Base-by-base conservation (phyloP, 2,329 filamentous ascomycete genomes). In the Fusarium sp. region DNA sequence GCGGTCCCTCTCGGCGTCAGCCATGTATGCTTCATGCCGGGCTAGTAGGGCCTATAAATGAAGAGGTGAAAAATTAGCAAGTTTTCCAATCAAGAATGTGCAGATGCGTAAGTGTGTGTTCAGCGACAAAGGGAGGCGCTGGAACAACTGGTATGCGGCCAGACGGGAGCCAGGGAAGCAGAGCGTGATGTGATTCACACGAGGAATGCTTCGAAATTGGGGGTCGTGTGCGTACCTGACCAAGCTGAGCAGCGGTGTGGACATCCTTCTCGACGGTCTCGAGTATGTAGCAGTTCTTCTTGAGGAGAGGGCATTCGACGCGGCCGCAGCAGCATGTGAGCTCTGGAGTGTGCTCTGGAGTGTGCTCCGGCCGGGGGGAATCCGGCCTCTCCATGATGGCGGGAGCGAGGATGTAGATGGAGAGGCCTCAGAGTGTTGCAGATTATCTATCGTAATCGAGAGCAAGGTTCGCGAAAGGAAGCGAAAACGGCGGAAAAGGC, bases 21-120 rank as follows among this genome's bases (percentile, higher is more conserved):
- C 92, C 88, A 98, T 96, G 84, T 97, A 98, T 69, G 94, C 91
- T 86, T 98, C 95, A 89, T 99, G 95, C 79, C 96, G 93, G 74
- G 93, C 91, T 47, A 99, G 90, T 66, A 99, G 88, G 69, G 95
- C 95, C 97, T 98, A 91, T 68, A 93, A 84, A 63, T 89, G 22
- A 56, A 35, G 30, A 86, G 35, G 84, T 52, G 56, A 72, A 90
- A 93, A 63, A 91, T 97, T 84, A 97, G 93, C 85, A 75, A 87
- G 86, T 70, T 77, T 76, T 50, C 38, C 60, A 57, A 65, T 58
- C 68, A 59, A 27, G 56, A 27, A 15, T 50, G 52, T 70, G 69
- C 59, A 52, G 67, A 62, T 76, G 67, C 22, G 70, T 65, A 63
- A 63, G 60, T 65, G 65, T 54, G 17, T 69, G 47, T 38, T 43